Percentiles rank a stretch among this genome's conserved stretches.
phyloP scores from a whole-genome alignment of 352 stramenopile genomes.

The Globisporangium nodosum region DNA sequence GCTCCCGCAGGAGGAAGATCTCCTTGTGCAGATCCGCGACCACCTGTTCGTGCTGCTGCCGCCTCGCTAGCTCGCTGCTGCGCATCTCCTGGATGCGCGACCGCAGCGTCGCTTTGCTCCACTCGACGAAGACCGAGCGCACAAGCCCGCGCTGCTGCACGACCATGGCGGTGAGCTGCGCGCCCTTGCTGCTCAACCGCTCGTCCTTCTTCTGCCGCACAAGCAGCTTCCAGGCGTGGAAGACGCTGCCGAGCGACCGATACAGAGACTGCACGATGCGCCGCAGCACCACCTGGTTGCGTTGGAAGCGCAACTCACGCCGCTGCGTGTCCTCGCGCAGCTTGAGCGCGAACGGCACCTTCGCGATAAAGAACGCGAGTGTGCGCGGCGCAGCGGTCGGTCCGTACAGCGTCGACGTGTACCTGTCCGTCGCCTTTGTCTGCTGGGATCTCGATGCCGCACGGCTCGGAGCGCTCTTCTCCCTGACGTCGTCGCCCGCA shows the following conservation, averaged over 20 bases:
- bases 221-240: conserved; percentile 47
- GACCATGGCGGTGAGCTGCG: conserved; percentile 46
- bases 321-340: conserved; percentile 30
- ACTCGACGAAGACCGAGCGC: conserved; percentile 45
- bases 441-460: not conserved
- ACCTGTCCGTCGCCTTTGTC: not conserved
- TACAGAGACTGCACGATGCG: conserved; percentile 51
- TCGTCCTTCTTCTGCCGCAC: conserved; percentile 29
- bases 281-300: conserved; percentile 37
- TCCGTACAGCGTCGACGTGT: conserved; percentile 6
- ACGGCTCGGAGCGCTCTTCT: not conserved
- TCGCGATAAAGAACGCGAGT: conserved; percentile 40
- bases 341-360: conserved; percentile 36
- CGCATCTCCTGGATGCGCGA: conserved; percentile 23
- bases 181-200: conserved; percentile 38
- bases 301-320: conserved; percentile 25
- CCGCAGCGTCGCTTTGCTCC: conserved; percentile 28
- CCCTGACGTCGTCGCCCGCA: not conserved
- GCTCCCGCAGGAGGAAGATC: conserved; percentile 30
- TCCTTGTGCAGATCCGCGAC: conserved; percentile 29
- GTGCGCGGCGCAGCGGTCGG: conserved; percentile 17
- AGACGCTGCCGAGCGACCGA: conserved; percentile 41
- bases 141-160: conserved; percentile 42
- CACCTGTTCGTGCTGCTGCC: conserved; percentile 26
- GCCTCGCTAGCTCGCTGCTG: conserved; percentile 13